Evolutionary conservation across 2,329 filamentous ascomycete species (phyloP), one percentile per base, ranked within the genome.

Genomic region (Fusarium musae): DNA sequence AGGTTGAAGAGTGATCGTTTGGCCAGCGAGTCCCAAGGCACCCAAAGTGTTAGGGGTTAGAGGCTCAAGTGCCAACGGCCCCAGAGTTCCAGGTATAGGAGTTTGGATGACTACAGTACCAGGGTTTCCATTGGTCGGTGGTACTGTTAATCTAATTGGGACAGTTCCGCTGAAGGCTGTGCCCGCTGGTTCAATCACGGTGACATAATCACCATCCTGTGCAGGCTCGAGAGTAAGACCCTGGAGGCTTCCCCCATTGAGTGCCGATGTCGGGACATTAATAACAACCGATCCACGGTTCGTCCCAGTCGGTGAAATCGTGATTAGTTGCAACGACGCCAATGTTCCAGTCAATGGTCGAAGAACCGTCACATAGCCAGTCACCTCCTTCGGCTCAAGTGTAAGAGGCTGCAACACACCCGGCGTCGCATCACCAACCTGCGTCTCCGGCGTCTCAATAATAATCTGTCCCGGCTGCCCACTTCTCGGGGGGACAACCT

Each of bases 21-120:
- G 34, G 1, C 56, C 70, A 8, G 42, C 57, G 2, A 74, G 52
- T 2, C 37, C 32, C 12, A 72, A 26, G 3, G 71, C 32, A 3
- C 39, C 52, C 12, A 74, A 5, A 0, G 40, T 12, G n/a, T 43
- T 63, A 0, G n/a, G 3, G 1, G 17, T 3, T 19, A 26, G 2
- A 12, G 50, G 13, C 0, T 54, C 30, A 4, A 72, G 21, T 11
- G 42, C 26, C n/a, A 47, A 23, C 0, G 69, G 63, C 7, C 10
- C 34, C 19, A 68, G 26, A 10, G 42, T 34, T 21, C 47, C 70
- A 1, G 40, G 26, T 0, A 49, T 11, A 4, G 72, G 72, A 11
- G 73, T 77, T 46, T 76, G 69, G n/a, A 77, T 75, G 8, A 74
- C 64, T 9, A 77, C 47, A 5, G 75, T 77, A 4, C 74, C 75